Evolutionary conservation across 2,329 filamentous ascomycete species (phyloP), one percentile per base, ranked within the genome.

Genomic region (Gaeumannomyces sp.): DNA sequence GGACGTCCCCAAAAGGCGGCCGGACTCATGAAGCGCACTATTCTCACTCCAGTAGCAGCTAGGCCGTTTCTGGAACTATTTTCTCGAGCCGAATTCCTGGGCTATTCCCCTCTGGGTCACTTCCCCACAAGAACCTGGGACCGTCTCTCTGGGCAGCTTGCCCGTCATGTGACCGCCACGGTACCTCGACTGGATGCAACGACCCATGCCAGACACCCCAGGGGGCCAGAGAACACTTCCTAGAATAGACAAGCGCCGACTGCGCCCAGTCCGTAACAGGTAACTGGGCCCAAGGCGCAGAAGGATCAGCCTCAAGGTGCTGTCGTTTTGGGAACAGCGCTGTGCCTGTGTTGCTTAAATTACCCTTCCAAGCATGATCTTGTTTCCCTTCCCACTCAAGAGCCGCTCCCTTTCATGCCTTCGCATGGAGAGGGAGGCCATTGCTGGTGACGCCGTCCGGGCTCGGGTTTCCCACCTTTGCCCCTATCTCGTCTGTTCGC

Each of bases 251-350:
- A 53, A 53, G 45, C 45, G 45, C 22, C 19, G 7, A 22, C 45
- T 11, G 45, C 45, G 45, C 45, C 45, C 45, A 53, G 45, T n/a
- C 45, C 45, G 45, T 2, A 53, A 53, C 3, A 11, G 45, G 45
- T 10, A 53, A 53, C 3, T 53, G 45, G 45, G 22, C 45, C 8
- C 22, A 53, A 53, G 45, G 45, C 45, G 22, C 22, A 53, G 45
- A 25, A 7, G 22, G 45, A 53, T 53, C 45, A 53, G 22, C 45
- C 45, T 53, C 45, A n/a, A 61, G 58, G 64, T 67, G 64, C 50
- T 65, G 65, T 64, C 64, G 29, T 50, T 62, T 68, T 61, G 45
- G 66, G 65, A 38, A 67, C 59, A 65, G 63, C 38, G 64, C 7
- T 53, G 31, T 59, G 58, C 28, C 56, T 31, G 29, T 25, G 57